These are phyloP conservation scores for Prunus salicina DNA, from an alignment of 306 rosid species.

Conservation along the genomic window DNA sequence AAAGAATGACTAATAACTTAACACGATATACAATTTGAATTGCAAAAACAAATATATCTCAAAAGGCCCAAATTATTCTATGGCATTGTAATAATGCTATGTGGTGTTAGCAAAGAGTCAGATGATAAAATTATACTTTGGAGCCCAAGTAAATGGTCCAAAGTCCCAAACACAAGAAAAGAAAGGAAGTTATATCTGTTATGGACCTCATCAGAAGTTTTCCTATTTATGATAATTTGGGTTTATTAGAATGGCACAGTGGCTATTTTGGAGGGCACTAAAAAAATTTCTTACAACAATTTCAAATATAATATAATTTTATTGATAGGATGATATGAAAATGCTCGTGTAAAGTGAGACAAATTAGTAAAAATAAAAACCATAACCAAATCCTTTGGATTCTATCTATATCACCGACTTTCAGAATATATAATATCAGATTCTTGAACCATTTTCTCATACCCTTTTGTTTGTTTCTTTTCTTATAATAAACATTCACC, in stretches of 20 bases:
- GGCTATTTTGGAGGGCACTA: too few relatives aligned
- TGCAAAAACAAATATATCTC: too few relatives aligned
- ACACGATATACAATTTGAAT: too few relatives aligned
- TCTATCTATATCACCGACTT: constrained; percentile 22
- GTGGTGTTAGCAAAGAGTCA: not conserved
- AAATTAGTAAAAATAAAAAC: not conserved
- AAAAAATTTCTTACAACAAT: too few relatives aligned
- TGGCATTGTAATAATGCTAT: too few relatives aligned
- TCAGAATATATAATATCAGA: constrained; percentile 8
- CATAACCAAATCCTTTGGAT: constrained; percentile 9
- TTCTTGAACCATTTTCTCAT: constrained; percentile 19
- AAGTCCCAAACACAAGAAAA: too few relatives aligned
- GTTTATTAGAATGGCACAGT: not conserved
- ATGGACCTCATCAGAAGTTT: too few relatives aligned
- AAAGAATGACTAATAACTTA: too few relatives aligned
- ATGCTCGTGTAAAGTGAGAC: not conserved
- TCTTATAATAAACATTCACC: constrained; percentile 45
- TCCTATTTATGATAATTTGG: not conserved
- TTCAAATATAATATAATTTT: not conserved
- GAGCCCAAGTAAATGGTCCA: too few relatives aligned
- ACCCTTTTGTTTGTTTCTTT: constrained; percentile 30
- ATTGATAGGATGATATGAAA: not conserved
- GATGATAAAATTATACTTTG: not conserved
- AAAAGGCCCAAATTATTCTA: too few relatives aligned
- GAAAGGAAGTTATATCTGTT: too few relatives aligned